phyloP scores from a whole-genome alignment of 208 protist species.

The Crithidia expoeki region DNA sequence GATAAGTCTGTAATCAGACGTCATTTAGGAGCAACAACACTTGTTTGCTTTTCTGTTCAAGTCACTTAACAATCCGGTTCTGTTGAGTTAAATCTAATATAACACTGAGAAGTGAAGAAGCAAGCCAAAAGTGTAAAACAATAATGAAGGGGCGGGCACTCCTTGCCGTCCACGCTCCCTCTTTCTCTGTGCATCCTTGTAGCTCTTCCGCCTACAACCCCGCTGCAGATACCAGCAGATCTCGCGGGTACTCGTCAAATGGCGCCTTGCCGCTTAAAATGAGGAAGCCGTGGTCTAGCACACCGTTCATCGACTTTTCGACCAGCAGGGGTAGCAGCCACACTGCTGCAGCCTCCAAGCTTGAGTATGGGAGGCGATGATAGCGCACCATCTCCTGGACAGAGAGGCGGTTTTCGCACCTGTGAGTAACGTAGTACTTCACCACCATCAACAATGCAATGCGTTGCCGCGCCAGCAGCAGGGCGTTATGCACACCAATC shows the following conservation, averaged over 20 bases:
- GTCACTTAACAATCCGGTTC: too few species aligned
- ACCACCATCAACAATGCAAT: slow-evolving; percentile 78
- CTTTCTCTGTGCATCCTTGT: too few species aligned
- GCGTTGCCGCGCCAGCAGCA: slow-evolving; percentile 62
- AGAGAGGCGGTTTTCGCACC: slow-evolving; percentile 40
- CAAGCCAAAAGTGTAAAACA: too few species aligned
- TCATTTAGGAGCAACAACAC: too few species aligned
- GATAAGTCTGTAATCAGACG: too few species aligned
- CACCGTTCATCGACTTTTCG: slow-evolving; percentile 76
- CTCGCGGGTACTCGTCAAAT: slow-evolving; percentile 62
- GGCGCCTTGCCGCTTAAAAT: slow-evolving; percentile 62
- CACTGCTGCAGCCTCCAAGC: slow-evolving; percentile 38
- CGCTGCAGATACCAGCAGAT: slow-evolving; percentile 9
- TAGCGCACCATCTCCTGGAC: slow-evolving; percentile 72
- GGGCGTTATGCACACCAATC: slow-evolving; percentile 70
- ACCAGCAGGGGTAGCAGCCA: slow-evolving; percentile 85
- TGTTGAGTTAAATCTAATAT: too few species aligned
- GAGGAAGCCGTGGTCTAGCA: slow-evolving; percentile 66
- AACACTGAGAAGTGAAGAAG: too few species aligned
- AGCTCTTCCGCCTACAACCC: not conserved
- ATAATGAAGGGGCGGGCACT: too few species aligned
- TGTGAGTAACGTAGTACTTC: slow-evolving; percentile 61
- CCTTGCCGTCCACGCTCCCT: too few species aligned
- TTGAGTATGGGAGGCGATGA: slow-evolving; percentile 51
- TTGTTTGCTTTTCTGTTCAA: too few species aligned